Evolutionary conservation across 805 yeast species (phyloP), one percentile per base, ranked within the genome.

Genomic region (Ascoidea rubescens): DNA sequence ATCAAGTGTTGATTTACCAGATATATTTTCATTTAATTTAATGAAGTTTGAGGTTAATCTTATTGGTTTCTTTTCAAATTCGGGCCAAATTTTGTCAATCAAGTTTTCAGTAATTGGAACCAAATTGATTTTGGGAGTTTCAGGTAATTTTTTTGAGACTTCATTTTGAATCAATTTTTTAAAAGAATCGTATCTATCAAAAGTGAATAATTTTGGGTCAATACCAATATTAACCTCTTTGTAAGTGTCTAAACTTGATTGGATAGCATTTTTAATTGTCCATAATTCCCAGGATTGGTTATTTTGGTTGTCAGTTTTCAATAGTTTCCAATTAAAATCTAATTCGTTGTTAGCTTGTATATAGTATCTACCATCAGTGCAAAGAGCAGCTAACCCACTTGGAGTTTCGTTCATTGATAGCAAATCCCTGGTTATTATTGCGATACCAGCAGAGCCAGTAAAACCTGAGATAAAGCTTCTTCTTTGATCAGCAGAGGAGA

Each of bases 281-380:
- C 88, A 93, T 51, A 82, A 80, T 55, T 79, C 79, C 98, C 98
- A 91, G 5, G 84, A 71, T 12, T 82, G 78, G 45, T 76, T 76
- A 37, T 82, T 85, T n/a, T 76, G 73, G 43, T 73, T 69, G 4
- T 96, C 96, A 64, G 84, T 95, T 62, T 84, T 89, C 54, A 93
- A 72, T 48, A 93, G 67, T 1, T 68, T 66, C 98, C 98, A 93
- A 61, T 80, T 80, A 45, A 67, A 61, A 63, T 87, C 95, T 52
- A 93, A 70, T 67, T 93, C 93, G 53, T 82, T 78, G 28, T 76
- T 79, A 1, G 98, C 98, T 68, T 93, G 99, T 54, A 87, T 71
- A 65, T 88, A 93, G 69, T 93, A 93, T 57, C 99, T 74, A 1
- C 98, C 98, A 67, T 93, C 99, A 0, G 99, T 93, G 6, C 95